Base-by-base conservation (phyloP, 176 grass and related monocot species). In the Rhynchospora breviuscula region DNA sequence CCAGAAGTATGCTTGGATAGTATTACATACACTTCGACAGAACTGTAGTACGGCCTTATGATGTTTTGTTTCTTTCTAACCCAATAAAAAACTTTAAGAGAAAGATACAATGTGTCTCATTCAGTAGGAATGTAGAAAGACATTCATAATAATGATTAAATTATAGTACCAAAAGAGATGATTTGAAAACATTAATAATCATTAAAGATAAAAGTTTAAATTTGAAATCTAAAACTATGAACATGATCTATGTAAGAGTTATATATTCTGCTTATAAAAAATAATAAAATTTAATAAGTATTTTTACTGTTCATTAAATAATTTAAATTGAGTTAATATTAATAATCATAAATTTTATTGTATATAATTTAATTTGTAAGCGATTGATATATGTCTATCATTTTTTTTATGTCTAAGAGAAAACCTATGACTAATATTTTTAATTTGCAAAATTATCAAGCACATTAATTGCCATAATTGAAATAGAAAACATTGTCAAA, bases 31-130 rank as follows among this genome's bases (percentile, higher is more conserved):
- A 62, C 56, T 59, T 59, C 9, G 53, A 40, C 31, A 47, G 14
- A 18, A 31, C 63, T 63, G 7, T 51, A 17, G 11, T 47, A 63
- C 13, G 8, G 67, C 7, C 48, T 6, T 43, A 26, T 66, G 33
- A 66, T 46, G 18, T 51, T 66, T 66, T 66, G 62, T 82, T 66
- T 82, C 63, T 82, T 29, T 82, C 62, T 51, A 9, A 46, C 60
- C 3, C n/a, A 0, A 19, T 11, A 35, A 51, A 82, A 67, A 4
- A 33, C 15, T 82, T 67, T 47, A 82, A 67, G 19, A 21, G 46
- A 60, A 81, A 67, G 57, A 82, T 26, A 82, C 60, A 68, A 82
- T 82, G 22, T 68, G 80, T 67, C 80, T 5, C 62, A 67, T 82
- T 82, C 80, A 31, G 67, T 13, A 17, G 15, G 47, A 66, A 51